phyloP scores from a whole-genome alignment of 176 grass and related monocot genomes.

The Oryza nivara region DNA sequence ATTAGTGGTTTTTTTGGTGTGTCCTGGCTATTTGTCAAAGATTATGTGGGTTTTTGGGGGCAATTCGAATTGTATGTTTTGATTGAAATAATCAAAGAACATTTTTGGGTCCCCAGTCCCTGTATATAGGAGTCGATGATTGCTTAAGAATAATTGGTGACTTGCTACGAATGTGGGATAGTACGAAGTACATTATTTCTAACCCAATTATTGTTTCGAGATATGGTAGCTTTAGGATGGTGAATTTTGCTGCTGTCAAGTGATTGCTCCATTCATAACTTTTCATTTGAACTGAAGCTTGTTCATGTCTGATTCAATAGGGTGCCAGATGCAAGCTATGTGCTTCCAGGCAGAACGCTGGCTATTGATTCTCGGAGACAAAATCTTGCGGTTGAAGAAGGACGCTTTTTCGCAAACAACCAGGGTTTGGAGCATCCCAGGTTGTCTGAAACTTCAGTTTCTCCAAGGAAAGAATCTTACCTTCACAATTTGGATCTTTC shows the following conservation, averaged over 20 bases:
- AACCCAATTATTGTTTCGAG: conserved; percentile 18
- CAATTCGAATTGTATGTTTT: conserved; percentile 6
- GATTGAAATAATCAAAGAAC: neutral
- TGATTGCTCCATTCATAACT: neutral
- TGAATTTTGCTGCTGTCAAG: conserved; percentile 6
- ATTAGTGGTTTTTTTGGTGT: neutral
- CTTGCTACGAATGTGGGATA: conserved; percentile 12
- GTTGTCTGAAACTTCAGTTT: conserved; percentile 45
- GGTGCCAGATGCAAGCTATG: conserved; percentile 39
- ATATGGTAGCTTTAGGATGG: conserved; percentile 30
- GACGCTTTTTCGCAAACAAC: conserved; percentile 38
- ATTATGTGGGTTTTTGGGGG: neutral
- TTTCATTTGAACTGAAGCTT: conserved; percentile 18
- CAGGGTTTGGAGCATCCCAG: conserved; percentile 49
- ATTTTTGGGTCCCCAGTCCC: neutral
- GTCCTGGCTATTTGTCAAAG: neutral
- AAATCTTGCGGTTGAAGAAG: conserved; percentile 35
- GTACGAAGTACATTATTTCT: neutral
- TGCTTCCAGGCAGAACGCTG: conserved; percentile 31
- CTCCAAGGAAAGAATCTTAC: conserved; percentile 53
- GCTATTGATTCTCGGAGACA: conserved; percentile 45
- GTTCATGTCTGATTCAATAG: conserved; percentile 31
- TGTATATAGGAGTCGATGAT: neutral
- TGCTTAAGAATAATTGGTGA: neutral
- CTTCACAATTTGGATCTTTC: conserved; percentile 45